Percentiles rank a stretch among this genome's conserved stretches.
Evolutionary conservation across 108 stramenopile genomes (phyloP).

Genomic region (Nitzschia sp.): DNA sequence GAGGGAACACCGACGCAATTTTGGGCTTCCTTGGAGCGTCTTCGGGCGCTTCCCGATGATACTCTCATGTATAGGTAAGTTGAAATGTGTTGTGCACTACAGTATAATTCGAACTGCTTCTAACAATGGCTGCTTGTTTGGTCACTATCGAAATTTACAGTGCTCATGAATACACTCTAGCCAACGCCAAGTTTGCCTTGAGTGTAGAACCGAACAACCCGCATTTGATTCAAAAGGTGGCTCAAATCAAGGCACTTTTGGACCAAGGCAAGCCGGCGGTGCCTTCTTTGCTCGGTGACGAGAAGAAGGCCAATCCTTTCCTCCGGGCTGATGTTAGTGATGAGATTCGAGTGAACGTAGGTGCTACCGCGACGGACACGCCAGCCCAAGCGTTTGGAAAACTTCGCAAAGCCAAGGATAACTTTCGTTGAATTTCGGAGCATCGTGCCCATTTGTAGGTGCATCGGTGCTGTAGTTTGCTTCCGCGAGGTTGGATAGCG

Average conservation of each 20-base stretch:
- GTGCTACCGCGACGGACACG: conserved; percentile 45
- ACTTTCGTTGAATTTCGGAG: conserved; percentile 28
- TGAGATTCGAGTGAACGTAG: conserved; percentile 66
- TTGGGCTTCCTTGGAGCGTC: conserved; percentile 56
- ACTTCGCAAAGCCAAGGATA: conserved; percentile 68
- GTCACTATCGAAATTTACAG: conserved; percentile 21
- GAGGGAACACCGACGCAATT: conserved; percentile 82
- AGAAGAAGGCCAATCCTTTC: conserved; percentile 81
- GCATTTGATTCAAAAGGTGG: conserved; percentile 50
- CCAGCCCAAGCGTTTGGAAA: conserved; percentile 61
- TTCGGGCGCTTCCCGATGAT: conserved; percentile 74
- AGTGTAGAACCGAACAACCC: conserved; percentile 75
- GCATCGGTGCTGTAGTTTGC: too few species aligned
- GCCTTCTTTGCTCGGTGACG: conserved; percentile 63
- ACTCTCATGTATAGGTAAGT: conserved; percentile 71
- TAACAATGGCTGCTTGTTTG: not conserved
- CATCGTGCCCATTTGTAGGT: too few species aligned
- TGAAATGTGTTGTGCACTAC: not conserved
- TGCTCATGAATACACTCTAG: conserved; percentile 84
- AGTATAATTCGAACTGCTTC: not conserved
- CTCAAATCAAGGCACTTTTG: conserved; percentile 51
- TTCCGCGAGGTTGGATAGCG: too few species aligned
- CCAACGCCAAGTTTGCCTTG: conserved; percentile 77
- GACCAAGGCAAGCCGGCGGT: conserved; percentile 71
- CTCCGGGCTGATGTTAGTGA: conserved; percentile 69